Conservation (phyloP, 192 early-diverging fungal species). For the Irineochytrium annulatum region DNA sequence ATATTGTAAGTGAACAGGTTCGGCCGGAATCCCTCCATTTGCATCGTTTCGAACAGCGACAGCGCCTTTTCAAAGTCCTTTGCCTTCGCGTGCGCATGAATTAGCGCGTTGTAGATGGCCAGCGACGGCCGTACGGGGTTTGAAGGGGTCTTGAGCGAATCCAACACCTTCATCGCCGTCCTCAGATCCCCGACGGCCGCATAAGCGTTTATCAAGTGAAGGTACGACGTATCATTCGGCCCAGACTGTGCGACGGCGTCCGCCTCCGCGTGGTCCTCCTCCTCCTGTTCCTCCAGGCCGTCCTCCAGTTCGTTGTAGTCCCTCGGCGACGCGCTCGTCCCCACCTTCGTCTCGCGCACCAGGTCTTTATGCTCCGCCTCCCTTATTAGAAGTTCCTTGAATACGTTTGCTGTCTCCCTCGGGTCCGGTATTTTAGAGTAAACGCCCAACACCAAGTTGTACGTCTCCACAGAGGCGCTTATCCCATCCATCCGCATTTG, state of each 20-base stretch:
- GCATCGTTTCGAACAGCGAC: conserved; percentile 14
- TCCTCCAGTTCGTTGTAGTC: too few species aligned
- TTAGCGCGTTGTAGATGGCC: conserved; percentile 28
- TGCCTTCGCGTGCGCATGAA: conserved; percentile 14
- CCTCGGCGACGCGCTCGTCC: too few species aligned
- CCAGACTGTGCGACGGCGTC: background rate
- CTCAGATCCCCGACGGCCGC: background rate
- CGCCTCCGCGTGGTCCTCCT: too few species aligned
- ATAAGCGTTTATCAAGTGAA: conserved; percentile 6
- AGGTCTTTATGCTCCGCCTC: too few species aligned
- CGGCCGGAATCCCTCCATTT: conserved; percentile 9
- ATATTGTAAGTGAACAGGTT: conserved; percentile 23
- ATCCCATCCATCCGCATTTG: too few species aligned
- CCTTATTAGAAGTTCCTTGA: too few species aligned
- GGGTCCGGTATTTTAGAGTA: too few species aligned
- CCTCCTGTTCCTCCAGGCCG: too few species aligned
- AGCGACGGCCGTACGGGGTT: conserved; percentile 4
- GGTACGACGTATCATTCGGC: conserved; percentile 12
- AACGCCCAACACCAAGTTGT: too few species aligned
- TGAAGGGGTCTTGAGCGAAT: background rate
- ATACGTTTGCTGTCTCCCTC: too few species aligned
- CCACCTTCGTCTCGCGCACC: too few species aligned
- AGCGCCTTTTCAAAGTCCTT: conserved; percentile 19
- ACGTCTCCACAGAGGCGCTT: too few species aligned
- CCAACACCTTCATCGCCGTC: conserved; percentile 8